phyloP scores from a whole-genome alignment of 208 protist species.

The Leishmania arabica region DNA sequence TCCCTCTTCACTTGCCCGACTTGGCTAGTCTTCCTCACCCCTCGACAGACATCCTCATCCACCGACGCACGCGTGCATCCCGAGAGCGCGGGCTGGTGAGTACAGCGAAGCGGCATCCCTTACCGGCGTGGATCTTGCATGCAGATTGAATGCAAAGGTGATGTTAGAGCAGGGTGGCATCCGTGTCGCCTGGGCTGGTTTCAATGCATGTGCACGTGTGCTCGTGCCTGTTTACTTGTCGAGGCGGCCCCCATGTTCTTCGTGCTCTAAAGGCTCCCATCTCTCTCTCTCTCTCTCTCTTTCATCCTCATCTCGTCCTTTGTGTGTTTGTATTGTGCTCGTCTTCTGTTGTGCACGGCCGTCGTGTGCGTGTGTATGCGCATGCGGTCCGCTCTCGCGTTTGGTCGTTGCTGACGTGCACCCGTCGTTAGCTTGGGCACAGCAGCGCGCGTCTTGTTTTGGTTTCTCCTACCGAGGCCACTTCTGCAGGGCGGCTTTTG shows the following conservation, averaged over 20 bases:
- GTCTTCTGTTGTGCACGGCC: neutral
- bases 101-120: no score
- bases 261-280: neutral
- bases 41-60: neutral
- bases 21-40: no score
- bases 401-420: neutral
- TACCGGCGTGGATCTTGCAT: neutral
- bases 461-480: neutral
- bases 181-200: neutral
- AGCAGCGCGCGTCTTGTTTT: no score
- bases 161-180: neutral
- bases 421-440: neutral
- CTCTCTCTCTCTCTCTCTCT: neutral
- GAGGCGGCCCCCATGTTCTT: neutral
- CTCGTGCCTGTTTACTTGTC: neutral
- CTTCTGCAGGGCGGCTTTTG: neutral
- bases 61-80: neutral
- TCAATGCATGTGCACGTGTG: neutral
- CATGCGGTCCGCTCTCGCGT: neutral
- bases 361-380: neutral
- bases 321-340: neutral
- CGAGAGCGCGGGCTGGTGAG: neutral
- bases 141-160: neutral
- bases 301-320: neutral
- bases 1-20: neutral